phyloP scores from a whole-genome alignment of 768 basidiomycete species.

The Xerocomus potaroensis region DNA sequence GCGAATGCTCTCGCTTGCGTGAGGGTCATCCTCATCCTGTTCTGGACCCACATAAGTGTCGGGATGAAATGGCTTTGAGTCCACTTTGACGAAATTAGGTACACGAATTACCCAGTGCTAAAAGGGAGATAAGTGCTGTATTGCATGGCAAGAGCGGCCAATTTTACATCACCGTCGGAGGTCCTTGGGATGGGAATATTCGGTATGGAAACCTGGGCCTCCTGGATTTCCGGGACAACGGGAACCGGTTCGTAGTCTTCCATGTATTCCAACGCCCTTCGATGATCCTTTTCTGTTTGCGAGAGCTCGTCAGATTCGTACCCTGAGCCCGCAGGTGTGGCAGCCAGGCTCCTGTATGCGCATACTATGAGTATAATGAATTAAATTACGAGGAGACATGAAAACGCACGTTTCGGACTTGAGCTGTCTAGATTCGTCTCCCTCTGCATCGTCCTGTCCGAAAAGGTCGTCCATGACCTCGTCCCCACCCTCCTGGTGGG shows the following conservation, averaged over 20 bases:
- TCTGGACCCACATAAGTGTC: slow-evolving; percentile 83
- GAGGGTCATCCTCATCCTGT: slow-evolving; percentile 62
- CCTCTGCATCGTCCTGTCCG: slow-evolving; percentile 64
- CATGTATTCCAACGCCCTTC: slow-evolving; percentile 75
- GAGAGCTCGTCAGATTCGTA: slow-evolving; percentile 67
- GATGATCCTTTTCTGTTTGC: slow-evolving; percentile 48
- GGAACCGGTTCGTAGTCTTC: slow-evolving; percentile 69
- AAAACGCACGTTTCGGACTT: slow-evolving; percentile 46
- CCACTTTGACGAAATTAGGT: slow-evolving; percentile 90
- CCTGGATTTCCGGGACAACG: slow-evolving; percentile 50
- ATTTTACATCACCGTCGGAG: slow-evolving; percentile 75
- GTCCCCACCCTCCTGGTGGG: slow-evolving; percentile 27
- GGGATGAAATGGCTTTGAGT: slow-evolving; percentile 85
- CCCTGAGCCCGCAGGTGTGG: slow-evolving; percentile 39
- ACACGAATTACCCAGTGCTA: slow-evolving; percentile 88
- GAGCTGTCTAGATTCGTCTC: slow-evolving; percentile 33
- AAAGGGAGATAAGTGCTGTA: slow-evolving; percentile 5
- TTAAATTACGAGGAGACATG: slow-evolving; percentile 5
- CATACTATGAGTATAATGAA: slow-evolving; percentile 15
- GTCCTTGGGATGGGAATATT: slow-evolving; percentile 79
- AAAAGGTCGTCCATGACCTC: slow-evolving; percentile 78
- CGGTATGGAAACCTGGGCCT: slow-evolving; percentile 77
- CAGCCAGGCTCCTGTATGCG: slow-evolving; percentile 33
- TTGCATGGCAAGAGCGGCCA: neutral
- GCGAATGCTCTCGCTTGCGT: slow-evolving; percentile 55